These are phyloP conservation scores for Entonaema liquescens DNA, from an alignment of 495 filamentous ascomycete species.

Conservation along the genomic window DNA sequence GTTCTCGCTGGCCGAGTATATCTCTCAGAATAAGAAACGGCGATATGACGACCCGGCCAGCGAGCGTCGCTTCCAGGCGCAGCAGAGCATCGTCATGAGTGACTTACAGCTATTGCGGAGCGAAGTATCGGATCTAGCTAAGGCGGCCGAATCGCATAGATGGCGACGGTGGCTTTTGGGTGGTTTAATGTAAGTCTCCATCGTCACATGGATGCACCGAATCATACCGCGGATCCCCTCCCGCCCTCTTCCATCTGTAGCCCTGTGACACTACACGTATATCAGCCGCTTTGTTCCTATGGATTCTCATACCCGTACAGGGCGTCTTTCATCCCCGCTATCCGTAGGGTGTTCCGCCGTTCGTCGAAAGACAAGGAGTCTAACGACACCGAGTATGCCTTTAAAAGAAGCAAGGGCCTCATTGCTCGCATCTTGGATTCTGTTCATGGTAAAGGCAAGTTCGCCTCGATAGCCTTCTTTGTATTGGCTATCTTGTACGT, in stretches of 20 bases:
- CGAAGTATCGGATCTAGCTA: constrained; percentile 45
- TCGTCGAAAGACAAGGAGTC: constrained; percentile 41
- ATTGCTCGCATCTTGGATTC: constrained; percentile 52
- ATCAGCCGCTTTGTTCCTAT: background rate
- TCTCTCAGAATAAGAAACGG: constrained; percentile 43
- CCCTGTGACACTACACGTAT: background rate
- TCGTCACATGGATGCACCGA: background rate
- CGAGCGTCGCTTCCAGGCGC: constrained; percentile 47
- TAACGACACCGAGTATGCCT: constrained; percentile 59
- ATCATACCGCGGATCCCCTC: background rate
- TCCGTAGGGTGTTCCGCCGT: constrained; percentile 53
- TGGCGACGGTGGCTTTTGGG: constrained; percentile 56
- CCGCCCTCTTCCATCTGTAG: background rate
- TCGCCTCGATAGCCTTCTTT: constrained; percentile 56
- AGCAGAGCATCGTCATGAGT: constrained; percentile 46
- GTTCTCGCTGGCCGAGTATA: constrained; percentile 50
- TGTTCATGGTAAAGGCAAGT: constrained; percentile 45
- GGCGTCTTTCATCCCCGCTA: constrained; percentile 53
- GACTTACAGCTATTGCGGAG: constrained; percentile 46
- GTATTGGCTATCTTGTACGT: constrained; percentile 58
- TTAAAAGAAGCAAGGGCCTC: constrained; percentile 52
- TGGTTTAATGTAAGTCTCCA: constrained; percentile 50
- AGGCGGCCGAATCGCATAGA: constrained; percentile 48
- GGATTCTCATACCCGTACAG: constrained; percentile 28
- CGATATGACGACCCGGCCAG: constrained; percentile 15